Percentiles rank a stretch among this genome's conserved stretches.
Evolutionary conservation across 257 asterid genomes (phyloP).

Genomic region (Penstemon eatonii): DNA sequence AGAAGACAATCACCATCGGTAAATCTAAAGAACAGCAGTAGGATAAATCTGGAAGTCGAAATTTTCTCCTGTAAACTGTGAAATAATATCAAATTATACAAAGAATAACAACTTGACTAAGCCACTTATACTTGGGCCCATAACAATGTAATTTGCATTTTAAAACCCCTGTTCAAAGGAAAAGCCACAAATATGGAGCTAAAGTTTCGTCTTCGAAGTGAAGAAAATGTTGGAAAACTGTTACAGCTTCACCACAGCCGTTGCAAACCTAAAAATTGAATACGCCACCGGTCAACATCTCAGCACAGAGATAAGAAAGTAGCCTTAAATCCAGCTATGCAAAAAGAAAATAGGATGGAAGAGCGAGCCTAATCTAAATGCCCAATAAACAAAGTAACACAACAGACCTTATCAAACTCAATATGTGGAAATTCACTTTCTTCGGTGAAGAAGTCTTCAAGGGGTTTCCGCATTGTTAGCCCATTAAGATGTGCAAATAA

Average conservation of each 20-base stretch:
- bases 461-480: conserved; percentile 89
- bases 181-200: conserved; percentile 62
- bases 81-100: conserved; percentile 10
- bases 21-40: conserved; percentile 25
- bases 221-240: conserved; percentile 91
- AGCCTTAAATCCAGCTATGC: conserved; percentile 75
- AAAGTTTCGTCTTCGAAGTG: conserved; percentile 77
- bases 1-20: conserved; percentile 30
- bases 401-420: conserved; percentile 89
- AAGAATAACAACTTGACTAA: conserved; percentile 19
- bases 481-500: conserved; percentile 90
- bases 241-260: conserved; percentile 97
- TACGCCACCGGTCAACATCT: conserved; percentile 87
- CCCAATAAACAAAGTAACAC: conserved; percentile 57
- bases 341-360: conserved; percentile 59
- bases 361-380: conserved; percentile 56
- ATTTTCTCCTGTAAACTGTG: conserved; percentile 33
- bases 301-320: conserved; percentile 61
- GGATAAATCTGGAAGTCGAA: conserved; percentile 23
- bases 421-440: conserved; percentile 80
- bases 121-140: conserved; percentile 28
- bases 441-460: conserved; percentile 77
- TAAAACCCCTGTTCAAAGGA: conserved; percentile 68
- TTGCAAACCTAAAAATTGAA: conserved; percentile 97
- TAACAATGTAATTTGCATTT: conserved; percentile 33